Base-by-base conservation (phyloP, 2,329 filamentous ascomycete species). In the Cercospora nicotianae region DNA sequence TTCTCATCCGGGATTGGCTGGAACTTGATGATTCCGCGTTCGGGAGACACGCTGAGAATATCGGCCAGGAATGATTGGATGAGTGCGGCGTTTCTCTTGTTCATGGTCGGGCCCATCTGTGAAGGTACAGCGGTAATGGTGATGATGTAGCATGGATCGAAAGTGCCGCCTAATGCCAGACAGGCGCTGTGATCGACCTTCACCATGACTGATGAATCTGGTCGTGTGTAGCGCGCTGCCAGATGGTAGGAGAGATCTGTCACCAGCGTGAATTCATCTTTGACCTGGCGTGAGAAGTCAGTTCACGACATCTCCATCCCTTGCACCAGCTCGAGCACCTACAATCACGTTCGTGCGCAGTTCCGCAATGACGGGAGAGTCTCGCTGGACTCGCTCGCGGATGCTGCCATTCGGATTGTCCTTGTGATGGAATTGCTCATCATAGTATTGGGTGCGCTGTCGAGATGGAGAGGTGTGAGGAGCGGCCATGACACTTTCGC, bases 141-240 rank as follows among this genome's bases (percentile, higher is more conserved):
- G 75, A 96, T 83, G 68, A 89, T 86, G 76, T 97, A 97, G 20
- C 92, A 91, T 3, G 92, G 90, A 61, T 93, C 90, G 70, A 92
- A 90, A 5, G 88, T 89, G 39, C 89, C 91, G 1, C 87, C 91
- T 68, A 94, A 90, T 65, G 92, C 83, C 73, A 97, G 86, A 75
- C 90, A 91, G 13, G 87, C 86, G 28, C 90, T 89, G 75, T 95
- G 91, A 51, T 90, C 86, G n/a, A 96, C 81, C 1, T 87, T 90
- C 58, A 96, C 87, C 76, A 91, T 87, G 67, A 96, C 89, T 8
- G 89, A 91, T 2, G 88, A 87, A 66, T 92, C 85, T 2, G 91
- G 88, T 30, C 91, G 87, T 68, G 90, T 88, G 77, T 93, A 97
- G 58, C 92, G 87, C 68, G 87, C 85, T 1, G 92, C 90, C 16